Evolutionary conservation across 129 eudicot genomes (phyloP).

Genomic region (Centella asiatica): DNA sequence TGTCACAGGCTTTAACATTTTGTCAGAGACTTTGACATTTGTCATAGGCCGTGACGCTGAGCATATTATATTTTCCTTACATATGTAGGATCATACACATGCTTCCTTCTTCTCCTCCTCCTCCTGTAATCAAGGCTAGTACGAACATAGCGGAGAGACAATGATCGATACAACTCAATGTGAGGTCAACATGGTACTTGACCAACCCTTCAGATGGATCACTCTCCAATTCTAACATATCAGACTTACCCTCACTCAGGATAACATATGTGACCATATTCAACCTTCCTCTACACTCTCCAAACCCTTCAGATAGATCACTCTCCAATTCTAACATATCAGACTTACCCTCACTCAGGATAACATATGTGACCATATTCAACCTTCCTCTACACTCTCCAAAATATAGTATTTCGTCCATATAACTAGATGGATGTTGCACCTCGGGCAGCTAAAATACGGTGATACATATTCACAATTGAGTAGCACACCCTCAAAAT

Average conservation of each 20-base stretch:
- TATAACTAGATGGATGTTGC: not conserved
- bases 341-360: not conserved
- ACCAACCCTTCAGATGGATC: not conserved
- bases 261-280: not conserved
- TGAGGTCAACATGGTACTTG: not conserved
- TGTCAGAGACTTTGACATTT: no score
- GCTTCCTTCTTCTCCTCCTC: no score
- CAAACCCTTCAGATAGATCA: not conserved
- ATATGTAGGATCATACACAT: no score
- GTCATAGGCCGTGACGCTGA: no score
- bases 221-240: not conserved
- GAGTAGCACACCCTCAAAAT: no score
- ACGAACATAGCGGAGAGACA: no score
- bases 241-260: not conserved
- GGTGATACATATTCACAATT: no score
- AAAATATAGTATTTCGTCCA: not conserved
- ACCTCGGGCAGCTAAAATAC: not conserved
- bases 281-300: not conserved
- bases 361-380: not conserved
- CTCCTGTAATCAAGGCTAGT: no score
- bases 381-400: not conserved
- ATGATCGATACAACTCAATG: no score
- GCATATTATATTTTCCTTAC: no score
- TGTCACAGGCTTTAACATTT: no score
- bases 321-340: not conserved